These are phyloP conservation scores for Ogataea thermomethanolica DNA, from an alignment of 805 yeast genomes.

Conservation along the genomic window DNA sequence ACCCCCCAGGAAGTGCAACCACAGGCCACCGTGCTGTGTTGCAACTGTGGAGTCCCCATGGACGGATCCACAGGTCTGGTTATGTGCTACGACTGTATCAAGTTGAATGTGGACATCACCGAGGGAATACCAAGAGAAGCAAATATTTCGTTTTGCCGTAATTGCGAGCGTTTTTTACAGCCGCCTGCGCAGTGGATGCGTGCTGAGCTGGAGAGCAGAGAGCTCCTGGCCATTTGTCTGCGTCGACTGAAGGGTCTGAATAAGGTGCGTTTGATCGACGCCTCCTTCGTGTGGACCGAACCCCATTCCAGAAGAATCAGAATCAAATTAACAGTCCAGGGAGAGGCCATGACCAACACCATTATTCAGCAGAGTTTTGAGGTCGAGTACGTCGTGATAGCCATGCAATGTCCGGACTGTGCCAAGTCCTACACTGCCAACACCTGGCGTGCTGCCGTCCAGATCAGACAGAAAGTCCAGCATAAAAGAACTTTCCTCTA, in stretches of 20 bases:
- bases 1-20: constrained; percentile 29
- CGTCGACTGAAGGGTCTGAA: constrained; percentile 84
- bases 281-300: constrained; percentile 97
- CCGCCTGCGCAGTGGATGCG: constrained; percentile 94
- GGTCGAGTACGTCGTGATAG: constrained; percentile 88
- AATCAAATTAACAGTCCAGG: constrained; percentile 90
- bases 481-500: constrained; percentile 96
- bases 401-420: constrained; percentile 98
- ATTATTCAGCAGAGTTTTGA: constrained; percentile 92
- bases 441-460: constrained; percentile 98
- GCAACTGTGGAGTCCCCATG: constrained; percentile 98
- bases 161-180: constrained; percentile 92
- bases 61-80: constrained; percentile 92
- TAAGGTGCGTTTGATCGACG: constrained; percentile 85
- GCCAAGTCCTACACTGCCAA: constrained; percentile 95
- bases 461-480: constrained; percentile 94
- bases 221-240: constrained; percentile 83
- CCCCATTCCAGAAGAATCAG: constrained; percentile 96
- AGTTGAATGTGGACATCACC: constrained; percentile 88
- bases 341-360: constrained; percentile 90
- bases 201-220: constrained; percentile 90
- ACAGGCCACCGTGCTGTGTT: constrained; percentile 86
- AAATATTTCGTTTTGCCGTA: constrained; percentile 88
- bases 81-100: constrained; percentile 97
- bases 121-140: constrained; percentile 94